Conservation (phyloP, 2,329 filamentous ascomycete genomes). For the Neofusicoccum kwambonambiense region DNA sequence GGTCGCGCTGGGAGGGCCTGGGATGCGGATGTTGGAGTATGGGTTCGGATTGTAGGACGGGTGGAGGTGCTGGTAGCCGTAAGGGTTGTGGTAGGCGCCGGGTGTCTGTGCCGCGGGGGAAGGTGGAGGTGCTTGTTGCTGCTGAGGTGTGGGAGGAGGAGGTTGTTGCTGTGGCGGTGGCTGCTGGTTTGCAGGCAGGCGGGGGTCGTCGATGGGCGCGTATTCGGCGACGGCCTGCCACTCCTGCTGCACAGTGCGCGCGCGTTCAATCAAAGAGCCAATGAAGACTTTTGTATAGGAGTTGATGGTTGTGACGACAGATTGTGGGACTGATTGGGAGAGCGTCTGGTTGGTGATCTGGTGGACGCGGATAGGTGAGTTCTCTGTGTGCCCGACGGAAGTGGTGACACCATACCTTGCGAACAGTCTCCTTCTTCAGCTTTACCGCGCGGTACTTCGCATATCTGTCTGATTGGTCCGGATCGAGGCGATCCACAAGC, state of each 20-base stretch:
- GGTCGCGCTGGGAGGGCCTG: background rate
- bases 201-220: constrained; percentile 56
- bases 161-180: constrained; percentile 5
- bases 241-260: constrained; percentile 68
- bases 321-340: constrained; percentile 72
- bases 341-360: constrained; percentile 77
- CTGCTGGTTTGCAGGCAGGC: constrained; percentile 29
- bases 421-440: constrained; percentile 66
- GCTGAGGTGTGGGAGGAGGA: constrained; percentile 1
- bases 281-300: constrained; percentile 75
- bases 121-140: constrained; percentile 32
- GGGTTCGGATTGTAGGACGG: constrained; percentile 3
- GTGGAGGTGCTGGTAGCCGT: constrained; percentile 20
- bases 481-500: constrained; percentile 63
- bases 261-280: constrained; percentile 71
- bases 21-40: constrained; percentile 18
- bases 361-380: background rate
- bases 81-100: constrained; percentile 29
- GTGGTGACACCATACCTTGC: constrained; percentile 51
- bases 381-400: background rate
- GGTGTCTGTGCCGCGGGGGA: constrained; percentile 23
- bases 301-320: constrained; percentile 72
- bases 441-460: constrained; percentile 69
- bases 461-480: constrained; percentile 67
- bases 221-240: constrained; percentile 58